These are phyloP conservation scores for Suillus variegatus DNA, from an alignment of 768 basidiomycete species.

Conservation along the genomic window DNA sequence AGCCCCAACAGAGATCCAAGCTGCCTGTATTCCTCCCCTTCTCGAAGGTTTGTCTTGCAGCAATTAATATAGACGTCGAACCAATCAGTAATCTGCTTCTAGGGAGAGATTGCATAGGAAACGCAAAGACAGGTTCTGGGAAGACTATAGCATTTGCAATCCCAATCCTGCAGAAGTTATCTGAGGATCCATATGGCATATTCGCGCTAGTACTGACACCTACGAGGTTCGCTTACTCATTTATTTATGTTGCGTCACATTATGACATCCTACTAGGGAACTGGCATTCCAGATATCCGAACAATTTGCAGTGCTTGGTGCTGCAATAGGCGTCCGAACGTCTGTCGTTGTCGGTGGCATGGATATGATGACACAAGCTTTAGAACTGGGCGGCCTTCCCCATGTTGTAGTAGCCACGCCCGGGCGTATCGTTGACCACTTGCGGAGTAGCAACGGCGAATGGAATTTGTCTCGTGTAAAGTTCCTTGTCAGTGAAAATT, in stretches of 20 bases:
- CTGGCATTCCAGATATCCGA: constrained; percentile 97
- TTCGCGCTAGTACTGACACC: constrained; percentile 94
- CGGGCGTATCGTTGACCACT: constrained; percentile 89
- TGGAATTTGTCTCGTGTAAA: constrained; percentile 86
- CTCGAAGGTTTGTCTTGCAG: constrained; percentile 55
- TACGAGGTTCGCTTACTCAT: constrained; percentile 64
- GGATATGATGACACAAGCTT: constrained; percentile 95
- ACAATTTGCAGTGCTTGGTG: constrained; percentile 91
- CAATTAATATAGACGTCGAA: not conserved
- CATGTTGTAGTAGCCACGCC: constrained; percentile 97
- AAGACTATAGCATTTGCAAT: constrained; percentile 98
- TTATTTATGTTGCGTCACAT: not conserved
- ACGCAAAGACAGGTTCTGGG: constrained; percentile 96
- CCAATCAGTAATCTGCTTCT: constrained; percentile 6
- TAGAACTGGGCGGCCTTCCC: constrained; percentile 81
- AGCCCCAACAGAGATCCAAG: constrained; percentile 84
- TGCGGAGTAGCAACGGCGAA: constrained; percentile 71
- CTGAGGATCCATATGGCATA: constrained; percentile 90
- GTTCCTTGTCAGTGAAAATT: constrained; percentile 63
- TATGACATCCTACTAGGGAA: constrained; percentile 56
- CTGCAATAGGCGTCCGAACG: constrained; percentile 77
- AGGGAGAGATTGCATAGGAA: constrained; percentile 97
- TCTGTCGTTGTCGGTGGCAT: constrained; percentile 95
- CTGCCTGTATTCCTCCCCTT: constrained; percentile 86
- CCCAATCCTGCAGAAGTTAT: constrained; percentile 88